Percentiles rank a stretch among this genome's conserved stretches.
phyloP scores from a whole-genome alignment of 2,329 filamentous ascomycete genomes.

The Colletotrichum salicis region DNA sequence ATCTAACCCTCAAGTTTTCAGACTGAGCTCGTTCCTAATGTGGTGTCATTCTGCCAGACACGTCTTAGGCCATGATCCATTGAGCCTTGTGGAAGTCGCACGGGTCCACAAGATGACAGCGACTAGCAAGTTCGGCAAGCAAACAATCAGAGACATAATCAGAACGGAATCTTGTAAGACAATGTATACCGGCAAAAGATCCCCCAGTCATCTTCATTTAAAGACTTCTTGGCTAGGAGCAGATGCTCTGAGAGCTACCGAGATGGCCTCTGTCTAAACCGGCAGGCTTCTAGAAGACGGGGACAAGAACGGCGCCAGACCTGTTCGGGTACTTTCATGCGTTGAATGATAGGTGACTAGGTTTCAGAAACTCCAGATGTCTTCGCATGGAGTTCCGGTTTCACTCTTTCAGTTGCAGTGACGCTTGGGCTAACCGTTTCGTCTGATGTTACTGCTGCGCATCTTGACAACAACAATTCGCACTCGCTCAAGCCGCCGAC shows the following conservation, averaged over 20 bases:
- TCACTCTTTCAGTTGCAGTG: constrained; percentile 14
- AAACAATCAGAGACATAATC: neutral
- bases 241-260: neutral
- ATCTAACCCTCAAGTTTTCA: neutral
- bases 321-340: constrained; percentile 13
- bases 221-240: neutral
- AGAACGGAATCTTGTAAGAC: neutral
- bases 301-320: constrained; percentile 7
- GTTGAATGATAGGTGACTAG: constrained; percentile 5
- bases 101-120: neutral
- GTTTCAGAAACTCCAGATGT: constrained; percentile 31
- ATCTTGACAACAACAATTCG: constrained; percentile 25
- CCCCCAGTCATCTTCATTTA: neutral
- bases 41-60: neutral
- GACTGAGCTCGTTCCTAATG: neutral
- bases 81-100: neutral
- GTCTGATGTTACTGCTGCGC: constrained; percentile 19
- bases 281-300: constrained; percentile 23
- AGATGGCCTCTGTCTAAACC: neutral
- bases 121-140: neutral
- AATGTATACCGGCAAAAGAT: neutral
- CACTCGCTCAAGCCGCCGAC: constrained; percentile 18
- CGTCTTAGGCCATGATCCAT: neutral
- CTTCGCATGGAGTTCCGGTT: constrained; percentile 36
- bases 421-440: constrained; percentile 29